Base-by-base conservation (phyloP, 495 filamentous ascomycete species). In the Hypoxylon fragiforme region DNA sequence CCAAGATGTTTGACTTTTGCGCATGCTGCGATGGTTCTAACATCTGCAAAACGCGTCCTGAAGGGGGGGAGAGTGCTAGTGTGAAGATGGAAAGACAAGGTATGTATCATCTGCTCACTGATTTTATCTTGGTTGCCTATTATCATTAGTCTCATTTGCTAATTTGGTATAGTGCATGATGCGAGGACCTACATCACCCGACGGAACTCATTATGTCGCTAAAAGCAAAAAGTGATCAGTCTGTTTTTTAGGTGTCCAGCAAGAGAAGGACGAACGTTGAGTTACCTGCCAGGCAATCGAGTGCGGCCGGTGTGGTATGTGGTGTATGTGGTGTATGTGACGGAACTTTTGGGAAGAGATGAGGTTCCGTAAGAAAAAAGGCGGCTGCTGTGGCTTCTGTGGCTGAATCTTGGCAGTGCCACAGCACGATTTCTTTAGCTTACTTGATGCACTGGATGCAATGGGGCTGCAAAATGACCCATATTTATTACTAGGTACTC, bases 61-160 rank as follows among this genome's bases (percentile, higher is more conserved):
- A 12, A n/a, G 20, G 12, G 13, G 28, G 20, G 30, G 53, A 44
- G 12, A 43, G 30, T 15, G 24, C 50, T 0, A 42, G 19, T 15
- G 40, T 30, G 7, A 67, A 65, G 44, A 67, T 67, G 61, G 54
- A 62, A 35, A 57, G 60, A 35, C 57, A 57, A 37, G 13, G 64
- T 60, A 62, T 14, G 54, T 40, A 24, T 31, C 31, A 43, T 26
- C 34, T 16, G 12, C 21, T 15, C 21, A 15, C 12, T 35, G 11
- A n/a, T n/a, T 26, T 34, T 18, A 32, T 31, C 18, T 3, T 16
- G 14, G 28, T 31, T 16, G 7, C 34, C 8, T 12, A 3, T 34
- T 12, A 2, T 34, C 3, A n/a, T n/a, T 11, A 36, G 16, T 11
- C 38, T 11, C 8, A 16, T 20, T n/a, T 43, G 21, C 51, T 61